Evolutionary conservation across 1,284 basidiomycete genomes (phyloP).

Genomic region (Pseudozyma sp.): DNA sequence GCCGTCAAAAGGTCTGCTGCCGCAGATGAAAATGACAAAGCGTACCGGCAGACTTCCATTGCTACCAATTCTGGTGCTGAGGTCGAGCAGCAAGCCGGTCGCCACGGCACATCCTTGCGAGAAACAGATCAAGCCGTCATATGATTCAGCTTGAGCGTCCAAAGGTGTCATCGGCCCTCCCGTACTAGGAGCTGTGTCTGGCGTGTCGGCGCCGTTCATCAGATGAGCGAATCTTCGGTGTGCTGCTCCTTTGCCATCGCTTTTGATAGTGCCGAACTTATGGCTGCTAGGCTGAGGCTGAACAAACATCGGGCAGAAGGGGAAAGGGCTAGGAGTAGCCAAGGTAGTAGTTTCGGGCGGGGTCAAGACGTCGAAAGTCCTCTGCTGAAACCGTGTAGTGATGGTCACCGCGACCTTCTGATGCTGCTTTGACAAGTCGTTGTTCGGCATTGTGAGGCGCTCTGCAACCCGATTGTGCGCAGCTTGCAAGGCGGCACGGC

Average conservation of each 20-base stretch:
- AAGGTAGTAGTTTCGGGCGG: constrained; percentile 27
- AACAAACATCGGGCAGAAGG: neutral
- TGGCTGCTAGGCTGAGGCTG: neutral
- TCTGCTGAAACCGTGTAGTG: constrained; percentile 2
- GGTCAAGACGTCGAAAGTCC: constrained; percentile 11
- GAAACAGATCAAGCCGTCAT: constrained; percentile 50
- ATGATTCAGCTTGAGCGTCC: neutral
- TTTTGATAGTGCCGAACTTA: neutral
- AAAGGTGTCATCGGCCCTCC: constrained; percentile 18
- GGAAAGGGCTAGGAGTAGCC: neutral
- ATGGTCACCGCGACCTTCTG: neutral
- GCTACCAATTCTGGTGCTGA: neutral
- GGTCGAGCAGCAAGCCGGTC: constrained; percentile 34
- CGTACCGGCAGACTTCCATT: constrained; percentile 11
- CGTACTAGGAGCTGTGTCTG: constrained; percentile 20
- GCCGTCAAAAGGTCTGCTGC: constrained; percentile 34
- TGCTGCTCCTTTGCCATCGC: neutral
- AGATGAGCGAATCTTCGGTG: neutral
- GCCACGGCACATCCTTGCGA: constrained; percentile 50
- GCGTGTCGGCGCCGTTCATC: constrained; percentile 14
- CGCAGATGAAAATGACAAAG: constrained; percentile 46
- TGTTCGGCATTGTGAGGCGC: neutral
- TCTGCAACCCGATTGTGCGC: constrained; percentile 29
- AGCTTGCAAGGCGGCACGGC: constrained; percentile 13
- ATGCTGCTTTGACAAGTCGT: neutral